Evolutionary conservation across 768 basidiomycete species (phyloP).

Genomic region (Phanerodontia chrysosporium): DNA sequence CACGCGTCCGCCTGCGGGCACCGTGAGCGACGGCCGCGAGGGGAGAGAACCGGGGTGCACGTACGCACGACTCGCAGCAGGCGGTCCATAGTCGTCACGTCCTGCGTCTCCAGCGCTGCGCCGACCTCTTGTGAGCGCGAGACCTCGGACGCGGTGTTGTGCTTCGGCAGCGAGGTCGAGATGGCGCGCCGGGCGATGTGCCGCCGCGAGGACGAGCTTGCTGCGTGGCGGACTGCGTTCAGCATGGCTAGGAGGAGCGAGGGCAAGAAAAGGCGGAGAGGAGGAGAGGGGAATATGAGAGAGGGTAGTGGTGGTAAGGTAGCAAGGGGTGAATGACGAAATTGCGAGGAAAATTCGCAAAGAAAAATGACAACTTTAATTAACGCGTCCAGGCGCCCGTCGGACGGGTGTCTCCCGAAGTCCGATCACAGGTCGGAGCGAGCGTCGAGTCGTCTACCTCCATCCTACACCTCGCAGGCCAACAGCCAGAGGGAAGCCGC

Average conservation of each 20-base stretch:
- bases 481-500: too few species aligned
- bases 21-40: neutral
- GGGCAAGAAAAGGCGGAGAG: too few species aligned
- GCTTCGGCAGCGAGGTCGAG: neutral
- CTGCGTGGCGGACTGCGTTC: neutral
- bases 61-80: slow-evolving; percentile 55
- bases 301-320: too few species aligned
- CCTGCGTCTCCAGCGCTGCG: slow-evolving; percentile 47
- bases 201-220: neutral
- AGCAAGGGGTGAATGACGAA: too few species aligned
- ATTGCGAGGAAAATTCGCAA: too few species aligned
- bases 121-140: slow-evolving; percentile 19
- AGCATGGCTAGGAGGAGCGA: neutral
- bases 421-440: too few species aligned
- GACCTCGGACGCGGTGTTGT: slow-evolving; percentile 11
- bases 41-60: slow-evolving; percentile 26
- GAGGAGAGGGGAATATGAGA: too few species aligned
- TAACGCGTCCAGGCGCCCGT: too few species aligned
- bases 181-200: neutral
- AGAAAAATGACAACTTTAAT: too few species aligned
- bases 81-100: slow-evolving; percentile 54
- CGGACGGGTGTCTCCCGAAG: too few species aligned
- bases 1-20: slow-evolving; percentile 40
- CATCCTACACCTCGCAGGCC: too few species aligned
- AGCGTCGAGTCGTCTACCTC: too few species aligned